Evolutionary conservation across 2,329 filamentous ascomycete species (phyloP).

Genomic region (Lasiodiplodia theobromae): DNA sequence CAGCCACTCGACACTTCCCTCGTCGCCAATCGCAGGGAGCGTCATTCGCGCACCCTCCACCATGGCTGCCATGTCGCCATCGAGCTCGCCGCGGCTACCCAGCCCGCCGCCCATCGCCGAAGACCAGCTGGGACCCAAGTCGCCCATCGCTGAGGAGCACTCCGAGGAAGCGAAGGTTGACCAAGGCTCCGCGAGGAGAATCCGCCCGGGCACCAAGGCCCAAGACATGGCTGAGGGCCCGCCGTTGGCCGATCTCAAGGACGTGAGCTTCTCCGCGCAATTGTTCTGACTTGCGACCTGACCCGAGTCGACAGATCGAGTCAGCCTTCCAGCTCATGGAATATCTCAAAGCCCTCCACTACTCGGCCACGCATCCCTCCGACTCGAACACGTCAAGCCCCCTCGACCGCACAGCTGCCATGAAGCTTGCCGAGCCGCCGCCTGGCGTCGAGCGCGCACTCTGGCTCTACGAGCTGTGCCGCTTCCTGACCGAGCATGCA

Average conservation of each 20-base stretch:
- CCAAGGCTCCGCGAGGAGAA: conserved; percentile 79
- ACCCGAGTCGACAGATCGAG: conserved; percentile 72
- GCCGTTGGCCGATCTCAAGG: conserved; percentile 81
- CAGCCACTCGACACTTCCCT: not conserved
- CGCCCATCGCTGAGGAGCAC: conserved; percentile 67
- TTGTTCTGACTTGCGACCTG: conserved; percentile 32
- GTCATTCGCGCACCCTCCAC: conserved; percentile 21
- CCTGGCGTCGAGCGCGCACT: conserved; percentile 82
- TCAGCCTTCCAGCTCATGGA: conserved; percentile 98
- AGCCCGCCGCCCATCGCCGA: conserved; percentile 95
- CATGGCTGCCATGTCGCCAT: conserved; percentile 58
- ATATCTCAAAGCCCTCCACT: conserved; percentile 91
- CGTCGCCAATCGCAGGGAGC: conserved; percentile 20
- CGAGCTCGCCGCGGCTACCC: conserved; percentile 88
- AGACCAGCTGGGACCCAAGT: conserved; percentile 85
- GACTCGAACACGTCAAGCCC: conserved; percentile 66
- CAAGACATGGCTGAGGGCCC: conserved; percentile 92
- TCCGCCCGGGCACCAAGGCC: conserved; percentile 91
- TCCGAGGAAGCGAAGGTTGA: conserved; percentile 64
- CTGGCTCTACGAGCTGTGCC: conserved; percentile 98
- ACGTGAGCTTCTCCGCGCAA: conserved; percentile 47
- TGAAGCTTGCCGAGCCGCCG: conserved; percentile 79
- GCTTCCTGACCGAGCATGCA: conserved; percentile 92
- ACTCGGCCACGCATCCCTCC: conserved; percentile 74
- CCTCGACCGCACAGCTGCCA: conserved; percentile 77